Evolutionary conservation across 345 rosid genomes (phyloP).

Genomic region (Citrus cavaleriei): DNA sequence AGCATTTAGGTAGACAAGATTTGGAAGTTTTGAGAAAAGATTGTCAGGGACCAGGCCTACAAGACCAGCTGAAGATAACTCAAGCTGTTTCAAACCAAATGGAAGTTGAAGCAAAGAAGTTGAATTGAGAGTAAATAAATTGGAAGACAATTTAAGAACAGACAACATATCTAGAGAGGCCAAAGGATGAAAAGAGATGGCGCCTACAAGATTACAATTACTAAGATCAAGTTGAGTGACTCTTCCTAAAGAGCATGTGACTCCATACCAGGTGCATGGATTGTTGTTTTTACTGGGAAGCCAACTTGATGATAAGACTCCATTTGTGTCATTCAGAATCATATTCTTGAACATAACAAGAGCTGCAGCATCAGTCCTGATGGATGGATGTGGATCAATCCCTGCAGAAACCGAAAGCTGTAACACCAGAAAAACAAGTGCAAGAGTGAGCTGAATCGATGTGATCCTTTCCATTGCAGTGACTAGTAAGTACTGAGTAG

Average conservation of each 20-base stretch:
- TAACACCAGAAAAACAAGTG: constrained; percentile 20
- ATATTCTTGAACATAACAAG: constrained; percentile 66
- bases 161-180: constrained; percentile 58
- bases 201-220: constrained; percentile 49
- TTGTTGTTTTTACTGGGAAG: constrained; percentile 22
- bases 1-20: constrained; percentile 49
- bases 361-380: constrained; percentile 64
- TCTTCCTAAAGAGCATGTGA: constrained; percentile 66
- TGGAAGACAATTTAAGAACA: constrained; percentile 56
- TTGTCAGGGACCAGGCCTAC: constrained; percentile 60
- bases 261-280: constrained; percentile 75
- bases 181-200: constrained; percentile 53
- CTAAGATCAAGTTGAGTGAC: constrained; percentile 68
- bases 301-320: constrained; percentile 66
- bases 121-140: constrained; percentile 51
- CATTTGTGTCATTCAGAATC: constrained; percentile 64
- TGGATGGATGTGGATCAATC: constrained; percentile 37
- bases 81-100: constrained; percentile 53
- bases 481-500: constrained; percentile 22
- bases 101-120: constrained; percentile 81
- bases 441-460: constrained; percentile 30
- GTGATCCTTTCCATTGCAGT: constrained; percentile 41
- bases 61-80: constrained; percentile 58
- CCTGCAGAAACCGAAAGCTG: constrained; percentile 30
- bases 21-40: constrained; percentile 53